Evolutionary conservation across 139 green algal genomes (phyloP).

Genomic region (Chlamydomonas sp.): DNA sequence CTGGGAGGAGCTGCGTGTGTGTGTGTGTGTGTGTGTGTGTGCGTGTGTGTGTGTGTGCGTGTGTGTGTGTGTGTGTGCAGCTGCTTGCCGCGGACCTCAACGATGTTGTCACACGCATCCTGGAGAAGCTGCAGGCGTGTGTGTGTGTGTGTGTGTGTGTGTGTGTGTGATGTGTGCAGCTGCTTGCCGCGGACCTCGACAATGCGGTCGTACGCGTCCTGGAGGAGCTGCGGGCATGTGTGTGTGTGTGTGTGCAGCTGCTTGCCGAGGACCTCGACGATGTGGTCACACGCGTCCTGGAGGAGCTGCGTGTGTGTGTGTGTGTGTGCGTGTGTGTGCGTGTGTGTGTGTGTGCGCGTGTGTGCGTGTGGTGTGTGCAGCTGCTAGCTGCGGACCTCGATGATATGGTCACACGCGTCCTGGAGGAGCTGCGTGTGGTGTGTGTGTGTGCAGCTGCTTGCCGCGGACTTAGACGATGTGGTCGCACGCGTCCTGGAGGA

Average conservation of each 20-base stretch:
- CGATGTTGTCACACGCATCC: neutral
- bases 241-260: neutral
- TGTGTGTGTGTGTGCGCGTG: slow-evolving; percentile 12
- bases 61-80: no score
- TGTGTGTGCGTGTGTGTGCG: slow-evolving; percentile 1
- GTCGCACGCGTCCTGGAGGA: neutral
- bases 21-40: no score
- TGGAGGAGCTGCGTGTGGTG: neutral
- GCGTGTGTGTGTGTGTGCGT: slow-evolving; percentile 4
- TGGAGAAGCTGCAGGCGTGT: neutral
- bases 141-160: slow-evolving; percentile 6
- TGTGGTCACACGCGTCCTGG: no score
- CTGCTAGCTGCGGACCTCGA: neutral
- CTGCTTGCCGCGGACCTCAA: no score
- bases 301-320: neutral
- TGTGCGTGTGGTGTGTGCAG: no score
- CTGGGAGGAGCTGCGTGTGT: neutral
- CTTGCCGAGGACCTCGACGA: neutral
- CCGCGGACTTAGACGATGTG: neutral
- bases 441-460: neutral
- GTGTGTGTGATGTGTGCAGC: no score
- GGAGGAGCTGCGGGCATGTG: neutral
- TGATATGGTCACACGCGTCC: neutral
- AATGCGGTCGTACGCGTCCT: neutral
- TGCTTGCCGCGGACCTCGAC: neutral